A percentile compares a stretch with the other conserved stretches of the same genome.
Conservation (phyloP, 352 stramenopile genomes). For the Ophiocytium majus region DNA sequence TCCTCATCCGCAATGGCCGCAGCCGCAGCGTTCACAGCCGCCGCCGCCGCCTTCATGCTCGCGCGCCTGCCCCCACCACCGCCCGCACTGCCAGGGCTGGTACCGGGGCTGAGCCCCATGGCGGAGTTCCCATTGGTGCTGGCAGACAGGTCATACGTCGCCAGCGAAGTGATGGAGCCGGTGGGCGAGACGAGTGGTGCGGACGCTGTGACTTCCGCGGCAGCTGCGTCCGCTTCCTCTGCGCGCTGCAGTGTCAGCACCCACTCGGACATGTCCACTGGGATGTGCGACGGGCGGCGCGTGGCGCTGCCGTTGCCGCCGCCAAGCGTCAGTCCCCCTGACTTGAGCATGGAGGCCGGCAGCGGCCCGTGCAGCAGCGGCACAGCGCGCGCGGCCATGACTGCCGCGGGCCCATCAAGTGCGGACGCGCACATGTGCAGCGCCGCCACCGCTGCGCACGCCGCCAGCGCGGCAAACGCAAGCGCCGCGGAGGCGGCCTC, state of each 20-base stretch:
- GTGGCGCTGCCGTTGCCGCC: not conserved
- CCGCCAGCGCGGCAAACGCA: not conserved
- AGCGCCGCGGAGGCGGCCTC: not conserved
- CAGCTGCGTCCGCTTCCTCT: not conserved
- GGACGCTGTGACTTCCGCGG: not conserved
- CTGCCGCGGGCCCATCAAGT: not conserved
- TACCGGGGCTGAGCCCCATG: too few species aligned
- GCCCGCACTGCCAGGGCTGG: too few species aligned
- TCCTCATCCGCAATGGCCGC: not conserved
- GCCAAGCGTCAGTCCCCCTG: not conserved
- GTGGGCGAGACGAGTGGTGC: not conserved
- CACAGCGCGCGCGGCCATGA: not conserved
- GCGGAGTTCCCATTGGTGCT: too few species aligned
- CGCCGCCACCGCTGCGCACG: not conserved
- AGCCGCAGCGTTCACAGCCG: not conserved
- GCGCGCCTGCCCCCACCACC: not conserved
- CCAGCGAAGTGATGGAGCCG: not conserved
- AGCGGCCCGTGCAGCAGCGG: not conserved
- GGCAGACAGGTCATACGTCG: not conserved
- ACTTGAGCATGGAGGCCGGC: not conserved
- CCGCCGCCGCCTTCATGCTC: not conserved
- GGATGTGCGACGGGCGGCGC: not conserved
- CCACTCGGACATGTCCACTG: not conserved
- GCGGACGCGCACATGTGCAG: not conserved
- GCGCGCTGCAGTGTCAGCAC: slow-evolving; percentile 3